Evolutionary conservation across 2,329 filamentous ascomycete species (phyloP), one percentile per base, ranked within the genome.

Genomic region (Tothia fuscella): DNA sequence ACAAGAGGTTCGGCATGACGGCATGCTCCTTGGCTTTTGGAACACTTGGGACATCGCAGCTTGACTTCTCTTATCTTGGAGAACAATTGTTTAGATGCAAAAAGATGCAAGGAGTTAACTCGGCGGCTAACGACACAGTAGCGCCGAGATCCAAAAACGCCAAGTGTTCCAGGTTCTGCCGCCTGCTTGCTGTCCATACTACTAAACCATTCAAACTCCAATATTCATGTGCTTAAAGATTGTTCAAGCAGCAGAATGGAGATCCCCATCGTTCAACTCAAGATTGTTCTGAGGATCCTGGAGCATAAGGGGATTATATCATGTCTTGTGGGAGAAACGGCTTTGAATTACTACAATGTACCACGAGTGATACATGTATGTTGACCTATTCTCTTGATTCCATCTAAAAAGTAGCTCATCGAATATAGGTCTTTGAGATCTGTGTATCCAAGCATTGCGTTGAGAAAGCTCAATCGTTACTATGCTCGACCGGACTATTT

Each of bases 401-500:
- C 10, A 16, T 35, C 10, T 10, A 9, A 13, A 35, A 10, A 35
- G 10, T 35, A 10, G 16, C 32, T 35, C 10, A 35, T 17, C 12
- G 32, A 12, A 35, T 35, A 16, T 10, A 35, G 32, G 32, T 10
- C 17, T 16, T 35, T 10, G 12, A 35, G 17, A 10, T 39, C 12
- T 39, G 37, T 17, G 37, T 39, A 9, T 7, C 37, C 7, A 14
- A 13, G 25, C 6, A 20, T 12, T 14, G 17, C 14, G 13, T 29
- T n/a, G 19, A 14, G 14, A 29, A 26, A 14, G 24, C 36, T 17
- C 6, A n/a, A 20, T 25, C 13, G 20, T 5, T 16, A 4, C 17
- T 41, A 12, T 16, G 5, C 38, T 44, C 47, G 19, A 31, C 45
- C 25, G 44, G 41, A 29, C 22, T 45, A 16, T 31, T 46, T 35